Base-by-base conservation (phyloP, 176 grass and related monocot species). In the Oryza coarctata region DNA sequence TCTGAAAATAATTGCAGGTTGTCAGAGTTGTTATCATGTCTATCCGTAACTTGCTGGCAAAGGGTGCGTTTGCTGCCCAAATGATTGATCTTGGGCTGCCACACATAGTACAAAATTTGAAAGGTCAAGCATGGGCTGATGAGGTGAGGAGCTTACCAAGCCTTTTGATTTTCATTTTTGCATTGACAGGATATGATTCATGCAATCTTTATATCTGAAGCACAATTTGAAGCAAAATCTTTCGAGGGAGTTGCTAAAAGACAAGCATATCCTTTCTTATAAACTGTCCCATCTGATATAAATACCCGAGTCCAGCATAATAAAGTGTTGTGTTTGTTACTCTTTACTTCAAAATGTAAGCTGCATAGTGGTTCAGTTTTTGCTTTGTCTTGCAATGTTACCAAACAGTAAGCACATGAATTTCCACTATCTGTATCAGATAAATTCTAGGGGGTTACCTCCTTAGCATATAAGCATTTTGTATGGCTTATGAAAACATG, bases 91-190 rank as follows among this genome's bases (percentile, higher is more conserved):
- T 99, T 71, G 91, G 96, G 63, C 88, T 99, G 85, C 93, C 91
- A 0, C 93, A 95, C 70, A 90, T 94, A 82, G 89, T 95, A 36
- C 96, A 99, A 62, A 95, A 84, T 81, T 86, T 99, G 77, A 99
- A 99, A 92, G 91, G 89, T 83, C 96, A 99, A 77, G 93, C 93
- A 84, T 99, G 96, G 96, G 92, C 83, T 78, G 96, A 99, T 88
- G 96, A 99, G 96, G 96, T 95, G 80, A 85, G 65, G 41, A 63
- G 75, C 18, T 63, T 83, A n/a, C 22, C 6, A 35, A 73, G 65
- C n/a, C 36, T 77, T 77, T 45, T 65, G 11, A 45, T 55, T 22
- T 55, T 7, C 5, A 7, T 67, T 64, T 72, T 82, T 65, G 30
- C 50, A 45, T 82, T 81, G 34, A 17, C 55, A 11, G 43, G 23